Evolutionary conservation across 164 flowering plant species (phyloP).

Genomic region (Piper longum): DNA sequence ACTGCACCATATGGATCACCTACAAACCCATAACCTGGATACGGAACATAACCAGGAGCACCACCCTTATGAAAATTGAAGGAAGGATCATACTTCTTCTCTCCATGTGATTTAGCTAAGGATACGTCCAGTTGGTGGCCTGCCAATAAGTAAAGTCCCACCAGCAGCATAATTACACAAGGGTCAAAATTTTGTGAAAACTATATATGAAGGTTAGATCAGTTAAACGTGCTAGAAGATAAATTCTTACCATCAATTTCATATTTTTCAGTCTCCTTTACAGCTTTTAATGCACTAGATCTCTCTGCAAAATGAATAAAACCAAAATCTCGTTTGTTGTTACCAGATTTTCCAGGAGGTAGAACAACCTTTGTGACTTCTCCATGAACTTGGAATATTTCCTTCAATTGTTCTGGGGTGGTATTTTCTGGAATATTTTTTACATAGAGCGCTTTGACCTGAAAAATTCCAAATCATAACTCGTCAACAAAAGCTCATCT

Average conservation of each 20-base stretch:
- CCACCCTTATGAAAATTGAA: constrained; percentile 28
- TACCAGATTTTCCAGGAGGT: constrained; percentile 85
- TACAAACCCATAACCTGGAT: constrained; percentile 46
- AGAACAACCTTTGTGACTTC: constrained; percentile 84
- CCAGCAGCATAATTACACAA: not conserved
- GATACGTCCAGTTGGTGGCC: constrained; percentile 79
- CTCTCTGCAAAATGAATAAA: constrained; percentile 87
- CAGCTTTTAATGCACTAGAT: constrained; percentile 84
- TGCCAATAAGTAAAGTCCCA: constrained; percentile 14
- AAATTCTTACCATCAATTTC: constrained; percentile 64
- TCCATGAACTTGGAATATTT: constrained; percentile 80
- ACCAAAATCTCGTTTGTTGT: constrained; percentile 74
- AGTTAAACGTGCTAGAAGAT: not conserved
- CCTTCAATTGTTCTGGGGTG: constrained; percentile 67
- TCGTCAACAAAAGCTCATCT: not conserved
- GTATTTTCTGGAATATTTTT: constrained; percentile 85
- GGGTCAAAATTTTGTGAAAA: not conserved
- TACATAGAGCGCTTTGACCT: constrained; percentile 98
- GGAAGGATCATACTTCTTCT: constrained; percentile 49
- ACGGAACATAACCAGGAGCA: constrained; percentile 29
- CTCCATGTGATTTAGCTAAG: constrained; percentile 89
- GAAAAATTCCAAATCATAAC: constrained; percentile 6
- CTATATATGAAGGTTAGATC: not conserved
- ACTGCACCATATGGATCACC: constrained; percentile 59
- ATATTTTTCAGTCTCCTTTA: constrained; percentile 81